Percentiles rank a stretch among this genome's conserved stretches.
phyloP scores from a whole-genome alignment of 768 basidiomycete species.

The Mycena belliarum region DNA sequence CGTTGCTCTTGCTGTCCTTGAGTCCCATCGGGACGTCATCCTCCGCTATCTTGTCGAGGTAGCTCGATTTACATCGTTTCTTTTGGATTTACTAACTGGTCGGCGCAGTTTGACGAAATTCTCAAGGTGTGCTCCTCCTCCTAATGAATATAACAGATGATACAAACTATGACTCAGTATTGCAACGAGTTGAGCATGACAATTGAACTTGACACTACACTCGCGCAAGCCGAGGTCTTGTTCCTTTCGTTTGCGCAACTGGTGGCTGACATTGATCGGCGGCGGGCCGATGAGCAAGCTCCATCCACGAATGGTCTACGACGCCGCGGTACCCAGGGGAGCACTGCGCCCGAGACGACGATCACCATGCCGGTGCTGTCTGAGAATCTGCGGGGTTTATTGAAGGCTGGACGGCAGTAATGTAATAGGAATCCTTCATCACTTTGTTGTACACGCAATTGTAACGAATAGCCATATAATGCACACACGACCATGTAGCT shows the following conservation, averaged over 20 bases:
- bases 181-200: constrained; percentile 96
- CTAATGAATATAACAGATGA: background rate
- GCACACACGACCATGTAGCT: constrained; percentile 15
- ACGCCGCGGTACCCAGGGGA: constrained; percentile 32
- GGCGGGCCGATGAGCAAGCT: constrained; percentile 57
- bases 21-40: constrained; percentile 94
- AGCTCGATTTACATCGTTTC: constrained; percentile 15
- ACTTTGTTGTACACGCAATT: constrained; percentile 8
- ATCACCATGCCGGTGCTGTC: constrained; percentile 53
- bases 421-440: background rate
- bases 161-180: constrained; percentile 49
- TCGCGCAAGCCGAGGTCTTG: constrained; percentile 95
- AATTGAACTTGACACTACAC: constrained; percentile 93
- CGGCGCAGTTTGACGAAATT: constrained; percentile 73
- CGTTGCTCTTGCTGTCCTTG: constrained; percentile 89
- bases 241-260: constrained; percentile 90
- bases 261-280: constrained; percentile 86
- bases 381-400: constrained; percentile 60
- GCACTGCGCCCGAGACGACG: constrained; percentile 25
- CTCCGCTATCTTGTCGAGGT: constrained; percentile 94
- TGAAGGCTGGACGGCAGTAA: constrained; percentile 44
- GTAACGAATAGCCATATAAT: constrained; percentile 22
- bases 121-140: constrained; percentile 50
- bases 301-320: constrained; percentile 31
- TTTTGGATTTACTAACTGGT: constrained; percentile 3